Base-by-base conservation (phyloP, 2,329 filamentous ascomycete genomes). In the Dactylellina leptospora region DNA sequence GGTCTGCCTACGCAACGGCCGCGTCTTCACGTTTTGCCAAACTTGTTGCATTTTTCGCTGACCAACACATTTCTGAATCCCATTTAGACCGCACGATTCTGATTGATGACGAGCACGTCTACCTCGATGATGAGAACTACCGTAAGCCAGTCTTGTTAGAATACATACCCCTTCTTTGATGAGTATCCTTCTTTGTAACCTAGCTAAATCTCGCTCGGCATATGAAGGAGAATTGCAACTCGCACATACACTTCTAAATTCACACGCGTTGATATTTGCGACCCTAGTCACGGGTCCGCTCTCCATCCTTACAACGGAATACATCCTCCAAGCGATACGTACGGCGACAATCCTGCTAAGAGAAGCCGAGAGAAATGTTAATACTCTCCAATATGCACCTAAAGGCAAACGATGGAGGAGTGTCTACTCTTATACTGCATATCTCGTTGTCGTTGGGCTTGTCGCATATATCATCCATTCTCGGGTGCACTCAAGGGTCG, bases 331-430 rank as follows among this genome's bases (percentile, higher is more conserved):
- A 18, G 3, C 36, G 33, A 16, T 54, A 9, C 38, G 40, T n/a
- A 36, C 68, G 1, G 51, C 51, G 5, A 55, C 59, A n/a, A 13
- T 55, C 11, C 51, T 72, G 6, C 25, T 72, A 5, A 48, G 47
- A 54, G 51, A 64, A 28, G 68, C 68, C n/a, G 68, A 72, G 13
- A 20, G 54, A 44, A 63, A 72, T n/a, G 53, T 72, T 2, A 72
- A 72, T 16, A 60, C 18, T 1, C 45, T 72, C 25, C 68, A 72
- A 40, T 53, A 72, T 27, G 59, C 45, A 0, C 27, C 59, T 2
- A 38, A 28, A 23, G 68, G 59, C 13, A 50, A 59, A 28, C 53
- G 68, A 11, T 72, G 68, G 68, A 61, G 59, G 27, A 62, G 45
- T 23, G 59, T 47, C 11, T 64, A 72, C 38, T 54, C 68, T 5